Evolutionary conservation across 1,284 basidiomycete genomes (phyloP), one percentile per base, ranked within the genome.

Genomic region (Dichomitus squalens): DNA sequence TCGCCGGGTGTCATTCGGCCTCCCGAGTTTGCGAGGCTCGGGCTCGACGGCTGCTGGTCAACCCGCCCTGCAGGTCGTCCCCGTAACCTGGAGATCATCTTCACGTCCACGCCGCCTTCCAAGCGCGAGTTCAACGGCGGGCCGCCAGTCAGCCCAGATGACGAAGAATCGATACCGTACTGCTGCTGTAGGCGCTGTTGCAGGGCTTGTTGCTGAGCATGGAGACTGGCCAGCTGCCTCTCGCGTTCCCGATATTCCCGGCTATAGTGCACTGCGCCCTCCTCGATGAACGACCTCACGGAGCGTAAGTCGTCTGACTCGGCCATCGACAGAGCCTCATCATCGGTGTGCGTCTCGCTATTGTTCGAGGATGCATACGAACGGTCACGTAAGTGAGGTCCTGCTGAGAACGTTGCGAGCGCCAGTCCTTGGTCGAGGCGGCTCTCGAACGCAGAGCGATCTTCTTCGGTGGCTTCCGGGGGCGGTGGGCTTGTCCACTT

Each of bases 401-500:
- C 79, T 0, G 79, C 81, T 1, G 85, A 77, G n/a, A 82, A 75
- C 1, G 88, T 91, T 7, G 88, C 90, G 12, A 91, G 72, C 38
- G 83, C 82, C 27, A 92, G 72, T 0, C 86, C 79, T 52, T 81
- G 77, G 20, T 82, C 88, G 11, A 92, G 76, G 52, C 84, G 78
- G 59, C 78, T 81, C 68, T 90, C 86, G 65, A 88, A 92, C 29
- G 84, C 74, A 2, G 78, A 79, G 48, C 82, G 87, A 65, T 83
- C 87, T n/a, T 80, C 79, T 14, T 81, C 76, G 0, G 90, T 77
- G 0, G 90, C 90, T 65, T 88, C 87, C 1, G 85, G 82, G 4
- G 90, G 88, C n/a, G 90, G 90, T 8, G 90, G 89, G 63, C 88
- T 91, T 0, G 89, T 92, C 89, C 89, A 92, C 70, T 88, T 87